Base-by-base conservation (phyloP, 2,329 filamentous ascomycete species). In the Exophiala xenobiotica region DNA sequence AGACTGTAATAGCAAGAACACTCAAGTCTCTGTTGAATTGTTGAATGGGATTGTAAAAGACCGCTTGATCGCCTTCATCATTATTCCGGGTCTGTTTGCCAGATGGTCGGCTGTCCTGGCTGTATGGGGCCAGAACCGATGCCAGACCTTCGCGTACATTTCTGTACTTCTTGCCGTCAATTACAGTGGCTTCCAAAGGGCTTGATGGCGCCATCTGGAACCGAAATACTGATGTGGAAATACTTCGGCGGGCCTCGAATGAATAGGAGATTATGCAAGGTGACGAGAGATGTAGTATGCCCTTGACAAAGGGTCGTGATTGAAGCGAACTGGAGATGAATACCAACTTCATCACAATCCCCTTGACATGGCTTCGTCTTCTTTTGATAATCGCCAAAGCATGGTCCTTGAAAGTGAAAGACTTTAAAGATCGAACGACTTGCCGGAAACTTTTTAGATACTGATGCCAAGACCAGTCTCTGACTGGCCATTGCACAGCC, bases 21-120 rank as follows among this genome's bases (percentile, higher is more conserved):
- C 90, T 96, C 59, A 99, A 72, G 67, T 99, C 93, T 40, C 95
- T 87, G 70, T 99, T 99, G 77, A 97, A 99, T 67, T 99, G 93
- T 68, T 99, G 93, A 48, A 99, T 96, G 0, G 93, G 92, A 63
- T 99, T 99, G 78, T 99, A 99, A 67, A 99, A 99, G 49, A 99
- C 95, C 26, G 78, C 76, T 63, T 92, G 87, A 61, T 85, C 80
- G 31, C 83, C 77, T 61, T 82, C 78, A 45, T 84, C 79, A 53
- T 79, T 74, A 63, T 82, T 79, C 50, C 76, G 66, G 50, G 69
- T 69, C 22, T 69, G 60, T 53, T 72, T 67, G 31, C 61, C 66
- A 1, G 72, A 69, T 14, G 43, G 6, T 12, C 33, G 39, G 8
- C 63, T 54, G 56, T 69, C 68, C 60, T 69, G 79, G 66, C 59